phyloP scores from a whole-genome alignment of 441 rosid genomes.

The Syzygium malaccense region DNA sequence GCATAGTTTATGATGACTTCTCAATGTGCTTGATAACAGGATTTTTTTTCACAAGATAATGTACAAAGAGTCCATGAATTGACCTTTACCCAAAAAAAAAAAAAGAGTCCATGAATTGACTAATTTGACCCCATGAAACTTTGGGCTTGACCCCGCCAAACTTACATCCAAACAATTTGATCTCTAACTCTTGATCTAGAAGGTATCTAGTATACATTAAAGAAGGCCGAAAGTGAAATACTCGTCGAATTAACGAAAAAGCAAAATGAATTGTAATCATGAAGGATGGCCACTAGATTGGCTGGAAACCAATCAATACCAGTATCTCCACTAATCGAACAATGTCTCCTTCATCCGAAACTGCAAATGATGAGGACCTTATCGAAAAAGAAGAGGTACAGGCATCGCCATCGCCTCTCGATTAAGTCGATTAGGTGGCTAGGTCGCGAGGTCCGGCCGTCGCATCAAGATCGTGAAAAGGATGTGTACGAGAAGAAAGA shows the following conservation, averaged over 20 bases:
- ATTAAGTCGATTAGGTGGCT: background rate
- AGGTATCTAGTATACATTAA: background rate
- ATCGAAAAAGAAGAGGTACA: background rate
- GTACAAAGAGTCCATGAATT: background rate
- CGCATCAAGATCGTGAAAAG: background rate
- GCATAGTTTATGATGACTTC: too few species aligned
- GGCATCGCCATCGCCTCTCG: background rate
- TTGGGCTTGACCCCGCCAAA: background rate
- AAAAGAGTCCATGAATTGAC: background rate
- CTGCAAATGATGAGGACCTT: background rate
- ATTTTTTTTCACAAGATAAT: background rate
- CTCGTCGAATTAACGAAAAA: background rate
- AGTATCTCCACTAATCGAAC: background rate
- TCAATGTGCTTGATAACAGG: too few species aligned
- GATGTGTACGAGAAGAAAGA: background rate
- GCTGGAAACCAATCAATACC: background rate
- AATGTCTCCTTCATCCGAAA: background rate
- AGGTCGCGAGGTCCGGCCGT: background rate
- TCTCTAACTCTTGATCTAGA: background rate
- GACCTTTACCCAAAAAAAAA: too few species aligned
- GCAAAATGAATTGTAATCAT: background rate
- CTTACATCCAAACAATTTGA: background rate
- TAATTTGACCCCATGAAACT: background rate
- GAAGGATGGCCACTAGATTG: background rate
- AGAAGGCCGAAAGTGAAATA: background rate